Evolutionary conservation across 768 basidiomycete genomes (phyloP).

Genomic region (Jaapia argillacea): DNA sequence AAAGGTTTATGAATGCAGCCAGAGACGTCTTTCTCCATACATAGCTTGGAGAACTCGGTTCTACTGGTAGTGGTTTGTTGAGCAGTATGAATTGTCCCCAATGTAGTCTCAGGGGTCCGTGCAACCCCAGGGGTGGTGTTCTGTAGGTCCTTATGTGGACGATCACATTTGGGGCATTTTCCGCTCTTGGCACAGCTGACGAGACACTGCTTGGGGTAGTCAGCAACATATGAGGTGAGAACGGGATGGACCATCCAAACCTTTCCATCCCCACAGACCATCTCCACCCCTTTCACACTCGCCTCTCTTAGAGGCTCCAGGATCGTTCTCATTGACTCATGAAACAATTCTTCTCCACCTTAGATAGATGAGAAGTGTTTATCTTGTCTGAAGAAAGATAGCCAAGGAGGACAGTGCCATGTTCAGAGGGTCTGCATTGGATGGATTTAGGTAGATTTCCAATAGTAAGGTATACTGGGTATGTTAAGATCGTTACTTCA

Average conservation of each 20-base stretch:
- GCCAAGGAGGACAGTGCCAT: conserved; percentile 7
- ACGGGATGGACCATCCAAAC: conserved; percentile 11
- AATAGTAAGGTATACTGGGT: conserved; percentile 21
- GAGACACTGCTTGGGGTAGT: conserved; percentile 15
- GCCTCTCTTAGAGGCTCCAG: conserved; percentile 9
- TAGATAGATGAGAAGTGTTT: conserved; percentile 1
- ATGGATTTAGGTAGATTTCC: conserved; percentile 8
- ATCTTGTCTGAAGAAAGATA: conserved; percentile 8
- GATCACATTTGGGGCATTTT: conserved; percentile 7
- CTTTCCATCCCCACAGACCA: conserved; percentile 10
- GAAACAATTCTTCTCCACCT: conserved; percentile 8
- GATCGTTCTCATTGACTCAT: conserved; percentile 12
- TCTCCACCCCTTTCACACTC: conserved; percentile 9
- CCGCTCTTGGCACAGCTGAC: conserved; percentile 9
- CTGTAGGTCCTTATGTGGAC: conserved; percentile 4
- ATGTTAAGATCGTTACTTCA: too few relatives aligned
- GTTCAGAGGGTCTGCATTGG: neutral
- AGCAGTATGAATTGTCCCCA: neutral
- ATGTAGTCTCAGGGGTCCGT: conserved; percentile 3
- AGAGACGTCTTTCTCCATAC: neutral
- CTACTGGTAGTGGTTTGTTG: conserved; percentile 11
- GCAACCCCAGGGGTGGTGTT: conserved; percentile 1
- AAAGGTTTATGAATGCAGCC: conserved; percentile 8
- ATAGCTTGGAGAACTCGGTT: conserved; percentile 3
- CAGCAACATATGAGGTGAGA: conserved; percentile 15